These are phyloP conservation scores for Skeletonema menzelii DNA, from an alignment of 108 stramenopile genomes.

Conservation along the genomic window DNA sequence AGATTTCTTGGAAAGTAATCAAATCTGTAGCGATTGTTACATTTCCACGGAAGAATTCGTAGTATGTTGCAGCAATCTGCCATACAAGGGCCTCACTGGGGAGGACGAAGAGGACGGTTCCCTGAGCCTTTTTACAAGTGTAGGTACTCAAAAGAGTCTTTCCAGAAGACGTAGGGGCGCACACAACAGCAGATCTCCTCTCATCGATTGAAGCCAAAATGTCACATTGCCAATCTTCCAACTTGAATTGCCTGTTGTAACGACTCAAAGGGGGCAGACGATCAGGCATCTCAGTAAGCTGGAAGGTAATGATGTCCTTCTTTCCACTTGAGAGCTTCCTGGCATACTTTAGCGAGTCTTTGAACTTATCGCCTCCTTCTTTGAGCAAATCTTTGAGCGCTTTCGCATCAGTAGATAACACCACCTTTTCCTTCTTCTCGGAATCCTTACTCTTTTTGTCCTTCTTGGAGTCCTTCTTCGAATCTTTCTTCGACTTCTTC, in stretches of 20 bases:
- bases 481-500: conserved; percentile 79
- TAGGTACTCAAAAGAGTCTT: conserved; percentile 99
- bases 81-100: conserved; percentile 99
- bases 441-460: conserved; percentile 75
- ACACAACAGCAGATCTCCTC: conserved; percentile 92
- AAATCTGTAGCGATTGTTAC: conserved; percentile 93
- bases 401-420: conserved; percentile 66
- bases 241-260: conserved; percentile 91
- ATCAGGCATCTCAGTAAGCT: conserved; percentile 95
- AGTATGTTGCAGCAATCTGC: conserved; percentile 99
- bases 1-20: conserved; percentile 89
- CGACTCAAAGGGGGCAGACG: conserved; percentile 97
- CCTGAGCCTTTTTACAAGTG: conserved; percentile 89
- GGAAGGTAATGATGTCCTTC: conserved; percentile 88
- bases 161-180: conserved; percentile 98
- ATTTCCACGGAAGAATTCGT: conserved; percentile 94
- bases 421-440: conserved; percentile 72
- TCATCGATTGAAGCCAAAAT: conserved; percentile 92
- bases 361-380: conserved; percentile 86
- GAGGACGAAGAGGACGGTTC: conserved; percentile 95
- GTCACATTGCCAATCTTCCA: conserved; percentile 98
- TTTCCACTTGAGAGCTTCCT: conserved; percentile 90
- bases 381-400: conserved; percentile 80
- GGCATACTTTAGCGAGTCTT: conserved; percentile 93
- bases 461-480: conserved; percentile 68